Evolutionary conservation across 2,329 filamentous ascomycete genomes (phyloP).

Genomic region (Exophiala bonariae): DNA sequence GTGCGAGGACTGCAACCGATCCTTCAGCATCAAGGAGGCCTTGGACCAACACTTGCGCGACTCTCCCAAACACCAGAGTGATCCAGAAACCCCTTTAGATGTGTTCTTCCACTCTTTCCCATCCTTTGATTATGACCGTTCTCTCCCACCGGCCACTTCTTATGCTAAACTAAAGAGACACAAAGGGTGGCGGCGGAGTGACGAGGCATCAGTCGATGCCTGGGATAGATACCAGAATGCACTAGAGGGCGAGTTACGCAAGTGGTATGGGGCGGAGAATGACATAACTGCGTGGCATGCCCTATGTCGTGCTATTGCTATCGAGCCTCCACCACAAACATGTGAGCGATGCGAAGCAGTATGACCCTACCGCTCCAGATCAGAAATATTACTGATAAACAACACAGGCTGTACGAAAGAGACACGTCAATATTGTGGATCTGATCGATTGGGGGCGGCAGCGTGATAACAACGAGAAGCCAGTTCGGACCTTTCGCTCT

Average conservation of each 20-base stretch:
- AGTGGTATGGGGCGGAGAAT: conserved; percentile 1
- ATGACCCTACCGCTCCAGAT: neutral
- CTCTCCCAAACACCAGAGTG: conserved; percentile 21
- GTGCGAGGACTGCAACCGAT: conserved; percentile 21
- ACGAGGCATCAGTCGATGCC: neutral
- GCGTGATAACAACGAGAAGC: neutral
- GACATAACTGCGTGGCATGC: conserved; percentile 2
- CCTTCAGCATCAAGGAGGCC: conserved; percentile 25
- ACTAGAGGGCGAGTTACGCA: neutral
- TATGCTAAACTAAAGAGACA: conserved; percentile 30
- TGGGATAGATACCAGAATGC: neutral
- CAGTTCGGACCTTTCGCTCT: neutral
- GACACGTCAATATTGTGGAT: neutral
- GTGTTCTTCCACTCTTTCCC: conserved; percentile 21
- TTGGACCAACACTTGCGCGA: conserved; percentile 26
- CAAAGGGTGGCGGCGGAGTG: conserved; percentile 1
- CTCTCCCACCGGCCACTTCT: conserved; percentile 30
- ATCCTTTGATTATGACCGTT: conserved; percentile 30
- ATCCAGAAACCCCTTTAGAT: neutral
- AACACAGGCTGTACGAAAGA: neutral
- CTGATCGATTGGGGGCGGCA: neutral
- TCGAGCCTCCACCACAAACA: neutral
- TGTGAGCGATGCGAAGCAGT: conserved; percentile 2
- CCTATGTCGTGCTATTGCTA: neutral
- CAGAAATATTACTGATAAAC: neutral